Percentiles rank a stretch among this genome's conserved stretches.
Conservation (phyloP, 2,329 filamentous ascomycete species). For the Trichoderma pleuroti region DNA sequence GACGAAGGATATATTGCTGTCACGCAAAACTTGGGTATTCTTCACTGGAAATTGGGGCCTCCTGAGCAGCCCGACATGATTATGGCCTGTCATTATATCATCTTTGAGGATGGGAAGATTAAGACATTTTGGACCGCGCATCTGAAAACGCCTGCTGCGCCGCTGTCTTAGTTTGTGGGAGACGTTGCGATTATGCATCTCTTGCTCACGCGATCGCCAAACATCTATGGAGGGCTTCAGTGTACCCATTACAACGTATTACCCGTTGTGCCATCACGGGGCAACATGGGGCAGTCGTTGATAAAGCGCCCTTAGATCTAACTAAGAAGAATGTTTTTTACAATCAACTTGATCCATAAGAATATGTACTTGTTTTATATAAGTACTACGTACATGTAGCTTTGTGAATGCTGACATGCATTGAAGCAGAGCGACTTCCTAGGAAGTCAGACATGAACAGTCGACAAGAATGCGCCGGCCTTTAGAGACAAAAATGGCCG, state of each 20-base stretch:
- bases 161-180: no score
- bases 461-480: neutral
- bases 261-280: neutral
- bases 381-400: neutral
- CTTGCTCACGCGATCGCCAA: neutral
- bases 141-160: neutral
- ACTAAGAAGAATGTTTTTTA: neutral
- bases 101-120: neutral
- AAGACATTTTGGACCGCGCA: neutral
- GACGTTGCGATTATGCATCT: neutral
- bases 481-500: neutral
- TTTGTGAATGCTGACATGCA: neutral
- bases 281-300: neutral
- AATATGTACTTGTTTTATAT: neutral
- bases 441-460: neutral
- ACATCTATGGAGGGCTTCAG: neutral
- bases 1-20: neutral
- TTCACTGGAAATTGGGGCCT: neutral
- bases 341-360: neutral
- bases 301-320: neutral
- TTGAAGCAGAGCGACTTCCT: neutral
- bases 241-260: neutral
- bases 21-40: neutral
- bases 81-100: neutral
- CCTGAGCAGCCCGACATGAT: neutral